These are phyloP conservation scores for Backusella parvicylindrica DNA, from an alignment of 192 early-diverging fungal genomes.

Conservation along the genomic window DNA sequence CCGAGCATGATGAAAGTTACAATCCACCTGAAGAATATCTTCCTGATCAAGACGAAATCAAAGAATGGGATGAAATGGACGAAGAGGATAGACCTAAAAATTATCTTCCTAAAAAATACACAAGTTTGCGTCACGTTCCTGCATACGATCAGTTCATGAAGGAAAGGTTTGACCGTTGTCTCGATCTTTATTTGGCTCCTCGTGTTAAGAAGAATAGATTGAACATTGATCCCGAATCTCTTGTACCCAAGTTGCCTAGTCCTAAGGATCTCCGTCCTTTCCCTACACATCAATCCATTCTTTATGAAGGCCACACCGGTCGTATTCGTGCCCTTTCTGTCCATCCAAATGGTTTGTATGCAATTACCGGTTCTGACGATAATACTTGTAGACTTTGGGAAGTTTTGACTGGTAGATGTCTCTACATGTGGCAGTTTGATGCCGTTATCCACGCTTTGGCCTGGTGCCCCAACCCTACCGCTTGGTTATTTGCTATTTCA, in stretches of 20 bases:
- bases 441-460: constrained; percentile 68
- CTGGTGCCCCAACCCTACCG: constrained; percentile 86
- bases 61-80: constrained; percentile 77
- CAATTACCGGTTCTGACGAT: constrained; percentile 91
- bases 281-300: constrained; percentile 76
- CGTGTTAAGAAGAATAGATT: constrained; percentile 83
- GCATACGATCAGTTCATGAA: constrained; percentile 88
- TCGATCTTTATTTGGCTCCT: constrained; percentile 96
- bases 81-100: constrained; percentile 71
- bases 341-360: constrained; percentile 89
- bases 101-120: constrained; percentile 65
- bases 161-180: constrained; percentile 93
- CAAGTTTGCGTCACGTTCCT: constrained; percentile 79
- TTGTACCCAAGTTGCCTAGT: constrained; percentile 93
- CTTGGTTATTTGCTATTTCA: constrained; percentile 77
- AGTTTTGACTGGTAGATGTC: constrained; percentile 82
- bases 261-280: constrained; percentile 95
- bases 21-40: constrained; percentile 96
- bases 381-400: constrained; percentile 89
- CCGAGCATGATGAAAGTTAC: constrained; percentile 92
- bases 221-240: constrained; percentile 85
- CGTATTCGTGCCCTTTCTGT: constrained; percentile 82
- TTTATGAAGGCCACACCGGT: constrained; percentile 78
- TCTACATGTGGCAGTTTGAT: constrained; percentile 71
- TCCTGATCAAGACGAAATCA: constrained; percentile 73